Base-by-base conservation (phyloP, 2,329 filamentous ascomycete species). In the Ophiostoma tasmaniense region DNA sequence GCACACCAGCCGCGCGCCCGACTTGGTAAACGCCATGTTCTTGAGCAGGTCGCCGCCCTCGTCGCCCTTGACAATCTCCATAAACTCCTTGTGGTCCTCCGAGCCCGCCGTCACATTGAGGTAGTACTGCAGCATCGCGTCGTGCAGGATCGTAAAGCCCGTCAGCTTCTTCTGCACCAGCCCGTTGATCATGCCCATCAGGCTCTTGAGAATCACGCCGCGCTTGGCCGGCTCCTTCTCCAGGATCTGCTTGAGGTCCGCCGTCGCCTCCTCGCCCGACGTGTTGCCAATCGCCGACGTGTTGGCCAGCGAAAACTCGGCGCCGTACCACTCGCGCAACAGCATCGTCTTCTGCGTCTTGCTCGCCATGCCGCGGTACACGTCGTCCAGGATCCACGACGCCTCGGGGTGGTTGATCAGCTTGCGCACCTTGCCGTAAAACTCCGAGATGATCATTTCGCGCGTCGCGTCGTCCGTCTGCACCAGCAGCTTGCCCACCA, bases 101-200 rank as follows among this genome's bases (percentile, higher is more conserved):
- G 89, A 91, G 3, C 90, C 93, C 4, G 86, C 82, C 73, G 90
- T 89, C 64, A 89, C 87, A 75, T 90, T 94, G 67, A 92, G 81
- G 80, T 94, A 97, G 79, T 97, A 99, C 77, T 99, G 94, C 70
- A 97, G 83, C 93, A 99, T 97, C 66, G 95, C 95, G 75, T 98
- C 95, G 79, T 99, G 96, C 25, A 99, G 86, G 85, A 99, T 96
- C 1, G 94, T 98, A 80, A 99, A 98, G 11, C 92, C 94, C 0
- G 92, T 96, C 80, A 95, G 89, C 80, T 95, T 95, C 86, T 99
- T 99, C 80, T 99, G 93, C 65, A 98, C 86, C 59, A 99, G 85
- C 71, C 90, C 88, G 79, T 97, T 97, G 82, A 96, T 95, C 80
- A 97, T 86, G 73, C 92, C 90, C 73, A 89, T 85, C 68, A 98